Percentiles rank a stretch among this genome's conserved stretches.
Evolutionary conservation across 2,329 filamentous ascomycete species (phyloP).

Genomic region (Ceratocystis harringtonii): DNA sequence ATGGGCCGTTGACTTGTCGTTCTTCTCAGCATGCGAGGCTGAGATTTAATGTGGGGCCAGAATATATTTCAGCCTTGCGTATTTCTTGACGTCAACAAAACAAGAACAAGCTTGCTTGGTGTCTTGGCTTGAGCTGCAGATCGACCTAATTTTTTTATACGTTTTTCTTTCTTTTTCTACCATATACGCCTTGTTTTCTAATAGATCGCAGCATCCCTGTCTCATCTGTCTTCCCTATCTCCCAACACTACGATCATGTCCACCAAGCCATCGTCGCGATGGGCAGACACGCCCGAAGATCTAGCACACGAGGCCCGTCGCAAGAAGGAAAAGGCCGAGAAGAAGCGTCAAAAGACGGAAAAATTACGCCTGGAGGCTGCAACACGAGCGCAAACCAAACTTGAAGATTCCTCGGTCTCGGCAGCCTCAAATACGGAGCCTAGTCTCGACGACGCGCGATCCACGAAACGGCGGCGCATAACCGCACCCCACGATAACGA

Average conservation of each 20-base stretch:
- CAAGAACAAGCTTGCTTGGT: background rate
- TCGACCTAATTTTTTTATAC: background rate
- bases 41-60: background rate
- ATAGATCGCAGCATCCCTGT: too few relatives aligned
- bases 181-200: background rate
- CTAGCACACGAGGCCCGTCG: constrained; percentile 52
- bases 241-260: constrained; percentile 33
- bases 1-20: background rate
- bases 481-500: constrained; percentile 31
- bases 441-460: constrained; percentile 28
- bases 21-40: background rate
- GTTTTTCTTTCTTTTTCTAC: background rate
- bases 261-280: constrained; percentile 56
- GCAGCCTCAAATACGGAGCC: constrained; percentile 17
- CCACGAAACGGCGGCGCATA: constrained; percentile 48
- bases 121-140: background rate
- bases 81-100: background rate
- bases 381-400: constrained; percentile 25
- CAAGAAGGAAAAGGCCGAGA: constrained; percentile 11
- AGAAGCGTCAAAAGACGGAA: constrained; percentile 69
- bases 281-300: constrained; percentile 76
- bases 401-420: constrained; percentile 21
- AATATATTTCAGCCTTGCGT: background rate
- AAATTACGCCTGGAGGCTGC: constrained; percentile 74
- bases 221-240: background rate